These are phyloP conservation scores for Erythrobasidium yunnanense DNA, from an alignment of 768 basidiomycete species.

Conservation along the genomic window DNA sequence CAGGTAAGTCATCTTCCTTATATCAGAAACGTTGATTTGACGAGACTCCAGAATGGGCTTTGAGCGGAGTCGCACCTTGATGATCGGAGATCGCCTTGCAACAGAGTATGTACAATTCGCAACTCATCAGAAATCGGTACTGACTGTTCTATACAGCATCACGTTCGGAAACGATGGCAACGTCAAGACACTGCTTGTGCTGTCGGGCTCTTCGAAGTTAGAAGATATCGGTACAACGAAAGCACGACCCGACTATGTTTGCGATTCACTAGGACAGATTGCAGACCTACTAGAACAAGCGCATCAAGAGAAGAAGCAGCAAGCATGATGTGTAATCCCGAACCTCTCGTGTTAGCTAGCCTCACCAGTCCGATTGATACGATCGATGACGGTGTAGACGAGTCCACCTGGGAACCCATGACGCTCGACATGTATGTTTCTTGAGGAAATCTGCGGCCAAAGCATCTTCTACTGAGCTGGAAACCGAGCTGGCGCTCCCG, in stretches of 20 bases:
- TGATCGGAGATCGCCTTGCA: slow-evolving; percentile 86
- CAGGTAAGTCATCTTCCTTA: not conserved
- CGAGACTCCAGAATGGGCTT: slow-evolving; percentile 57
- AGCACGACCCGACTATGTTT: slow-evolving; percentile 66
- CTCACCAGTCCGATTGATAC: not conserved
- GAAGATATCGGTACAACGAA: slow-evolving; percentile 61
- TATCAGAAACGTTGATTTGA: not conserved
- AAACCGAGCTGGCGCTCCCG: too few relatives aligned
- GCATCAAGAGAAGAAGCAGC: slow-evolving; percentile 3
- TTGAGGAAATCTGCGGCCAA: not conserved
- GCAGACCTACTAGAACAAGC: slow-evolving; percentile 29
- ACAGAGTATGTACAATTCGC: slow-evolving; percentile 51
- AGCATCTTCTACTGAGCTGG: too few relatives aligned
- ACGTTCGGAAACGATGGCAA: slow-evolving; percentile 77
- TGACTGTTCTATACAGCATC: slow-evolving; percentile 47
- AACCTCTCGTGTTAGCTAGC: too few relatives aligned
- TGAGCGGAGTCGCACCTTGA: slow-evolving; percentile 73
- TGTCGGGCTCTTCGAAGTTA: slow-evolving; percentile 66
- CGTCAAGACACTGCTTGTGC: slow-evolving; percentile 70
- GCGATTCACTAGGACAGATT: slow-evolving; percentile 70
- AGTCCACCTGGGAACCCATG: not conserved
- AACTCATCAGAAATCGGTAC: not conserved
- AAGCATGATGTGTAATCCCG: not conserved
- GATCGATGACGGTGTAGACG: not conserved
- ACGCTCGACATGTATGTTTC: not conserved